phyloP scores from a whole-genome alignment of 768 basidiomycete species.

The Pleurotus tuber-regium region DNA sequence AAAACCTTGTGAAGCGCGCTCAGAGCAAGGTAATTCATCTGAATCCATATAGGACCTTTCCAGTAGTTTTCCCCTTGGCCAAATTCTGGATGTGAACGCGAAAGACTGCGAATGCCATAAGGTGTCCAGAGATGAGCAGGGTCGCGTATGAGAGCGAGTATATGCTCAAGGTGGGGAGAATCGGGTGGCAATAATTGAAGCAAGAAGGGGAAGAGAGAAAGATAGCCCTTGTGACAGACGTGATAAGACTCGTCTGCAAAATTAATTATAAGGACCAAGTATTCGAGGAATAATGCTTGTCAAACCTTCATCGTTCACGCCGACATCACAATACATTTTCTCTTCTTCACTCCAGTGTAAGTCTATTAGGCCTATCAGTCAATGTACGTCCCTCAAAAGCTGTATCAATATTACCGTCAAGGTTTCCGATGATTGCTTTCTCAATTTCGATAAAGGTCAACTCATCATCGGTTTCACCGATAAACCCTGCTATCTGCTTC shows the following conservation, averaged over 20 bases:
- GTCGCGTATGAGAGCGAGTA: constrained; percentile 76
- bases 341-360: constrained; percentile 90
- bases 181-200: constrained; percentile 73
- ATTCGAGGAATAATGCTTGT: constrained; percentile 26
- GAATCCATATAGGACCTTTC: constrained; percentile 96
- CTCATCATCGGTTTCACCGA: constrained; percentile 84
- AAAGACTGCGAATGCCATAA: constrained; percentile 86
- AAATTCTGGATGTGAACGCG: constrained; percentile 85
- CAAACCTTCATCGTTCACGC: constrained; percentile 85
- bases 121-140: constrained; percentile 90
- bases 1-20: constrained; percentile 73
- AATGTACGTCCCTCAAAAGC: too few species aligned
- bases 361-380: constrained; percentile 43
- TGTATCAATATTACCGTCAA: constrained; percentile 64
- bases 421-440: constrained; percentile 77
- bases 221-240: constrained; percentile 89
- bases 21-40: constrained; percentile 93
- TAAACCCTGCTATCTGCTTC: constrained; percentile 82
- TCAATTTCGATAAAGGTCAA: constrained; percentile 76
- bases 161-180: constrained; percentile 78
- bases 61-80: constrained; percentile 96
- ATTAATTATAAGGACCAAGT: neutral
- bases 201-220: constrained; percentile 92
- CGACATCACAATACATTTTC: constrained; percentile 92
- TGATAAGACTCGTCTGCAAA: constrained; percentile 83